Percentiles rank a stretch among this genome's conserved stretches.
Evolutionary conservation across 805 yeast genomes (phyloP).

Genomic region (Zygoascus tannicola): DNA sequence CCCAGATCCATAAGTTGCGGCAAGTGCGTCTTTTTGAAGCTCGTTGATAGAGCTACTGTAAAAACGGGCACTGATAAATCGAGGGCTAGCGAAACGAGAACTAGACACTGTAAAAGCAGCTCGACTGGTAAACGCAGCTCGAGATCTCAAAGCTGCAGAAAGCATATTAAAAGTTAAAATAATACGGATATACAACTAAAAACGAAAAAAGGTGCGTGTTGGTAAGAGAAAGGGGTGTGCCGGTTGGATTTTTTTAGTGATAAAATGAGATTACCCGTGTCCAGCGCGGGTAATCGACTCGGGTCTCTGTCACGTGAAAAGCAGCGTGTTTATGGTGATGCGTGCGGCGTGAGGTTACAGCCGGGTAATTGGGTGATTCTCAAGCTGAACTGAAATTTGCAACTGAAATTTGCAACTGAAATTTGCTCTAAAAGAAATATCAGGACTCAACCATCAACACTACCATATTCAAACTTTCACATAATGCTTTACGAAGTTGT

Average conservation of each 20-base stretch:
- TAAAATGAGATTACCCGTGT: too few relatives aligned
- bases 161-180: constrained; percentile 1
- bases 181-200: too few relatives aligned
- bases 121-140: constrained; percentile 4
- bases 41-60: constrained; percentile 21
- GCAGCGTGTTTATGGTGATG: too few relatives aligned
- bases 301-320: too few relatives aligned
- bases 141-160: constrained; percentile 3
- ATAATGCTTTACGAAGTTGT: constrained; percentile 81
- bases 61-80: constrained; percentile 11
- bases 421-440: neutral
- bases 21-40: constrained; percentile 19
- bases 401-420: constrained; percentile 1
- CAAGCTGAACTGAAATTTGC: too few relatives aligned
- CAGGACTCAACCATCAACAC: neutral
- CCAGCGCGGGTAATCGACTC: too few relatives aligned
- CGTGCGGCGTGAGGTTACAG: neutral
- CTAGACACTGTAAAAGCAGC: constrained; percentile 4
- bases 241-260: too few relatives aligned
- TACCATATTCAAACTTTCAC: constrained; percentile 3
- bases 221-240: too few relatives aligned
- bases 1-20: constrained; percentile 23
- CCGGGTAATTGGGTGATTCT: neutral
- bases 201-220: too few relatives aligned
- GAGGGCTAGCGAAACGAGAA: neutral